Conservation (phyloP, 768 basidiomycete species). For the Cantharellus cinnabarinus region DNA sequence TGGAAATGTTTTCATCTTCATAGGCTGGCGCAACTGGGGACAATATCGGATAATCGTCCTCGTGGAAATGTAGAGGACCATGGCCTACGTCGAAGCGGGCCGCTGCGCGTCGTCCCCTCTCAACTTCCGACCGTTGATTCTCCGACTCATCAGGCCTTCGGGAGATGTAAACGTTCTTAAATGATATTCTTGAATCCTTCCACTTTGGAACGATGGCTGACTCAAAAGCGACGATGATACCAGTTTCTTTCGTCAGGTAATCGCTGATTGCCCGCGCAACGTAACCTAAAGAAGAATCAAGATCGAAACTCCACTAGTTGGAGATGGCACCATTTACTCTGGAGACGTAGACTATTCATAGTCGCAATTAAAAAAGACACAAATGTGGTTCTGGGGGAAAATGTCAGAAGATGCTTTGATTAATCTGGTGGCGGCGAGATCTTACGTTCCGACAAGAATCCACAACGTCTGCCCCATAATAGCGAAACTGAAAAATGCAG, state of each 20-base stretch:
- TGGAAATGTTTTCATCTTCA: slow-evolving; percentile 5
- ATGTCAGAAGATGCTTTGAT: neutral
- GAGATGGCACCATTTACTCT: slow-evolving; percentile 30
- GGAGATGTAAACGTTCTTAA: slow-evolving; percentile 91
- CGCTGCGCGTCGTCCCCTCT: slow-evolving; percentile 21
- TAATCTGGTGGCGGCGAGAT: neutral
- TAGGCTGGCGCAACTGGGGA: neutral
- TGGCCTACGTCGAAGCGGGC: slow-evolving; percentile 58
- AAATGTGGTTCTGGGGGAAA: slow-evolving; percentile 56
- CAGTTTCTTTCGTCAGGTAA: slow-evolving; percentile 83
- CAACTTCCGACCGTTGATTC: slow-evolving; percentile 7
- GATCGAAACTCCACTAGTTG: neutral
- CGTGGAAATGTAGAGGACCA: slow-evolving; percentile 29
- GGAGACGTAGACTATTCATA: slow-evolving; percentile 67
- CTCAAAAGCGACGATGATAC: slow-evolving; percentile 88
- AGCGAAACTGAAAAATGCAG: slow-evolving; percentile 90
- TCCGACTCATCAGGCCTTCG: slow-evolving; percentile 31
- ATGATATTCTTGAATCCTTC: slow-evolving; percentile 87
- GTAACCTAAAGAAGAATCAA: slow-evolving; percentile 30
- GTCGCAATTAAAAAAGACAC: slow-evolving; percentile 83
- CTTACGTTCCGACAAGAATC: slow-evolving; percentile 87
- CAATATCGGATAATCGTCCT: slow-evolving; percentile 26
- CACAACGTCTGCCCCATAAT: slow-evolving; percentile 89
- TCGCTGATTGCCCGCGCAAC: slow-evolving; percentile 77
- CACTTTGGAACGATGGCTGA: slow-evolving; percentile 96